These are phyloP conservation scores for Penicillium parvum DNA, from an alignment of 495 filamentous ascomycete genomes.

Conservation along the genomic window DNA sequence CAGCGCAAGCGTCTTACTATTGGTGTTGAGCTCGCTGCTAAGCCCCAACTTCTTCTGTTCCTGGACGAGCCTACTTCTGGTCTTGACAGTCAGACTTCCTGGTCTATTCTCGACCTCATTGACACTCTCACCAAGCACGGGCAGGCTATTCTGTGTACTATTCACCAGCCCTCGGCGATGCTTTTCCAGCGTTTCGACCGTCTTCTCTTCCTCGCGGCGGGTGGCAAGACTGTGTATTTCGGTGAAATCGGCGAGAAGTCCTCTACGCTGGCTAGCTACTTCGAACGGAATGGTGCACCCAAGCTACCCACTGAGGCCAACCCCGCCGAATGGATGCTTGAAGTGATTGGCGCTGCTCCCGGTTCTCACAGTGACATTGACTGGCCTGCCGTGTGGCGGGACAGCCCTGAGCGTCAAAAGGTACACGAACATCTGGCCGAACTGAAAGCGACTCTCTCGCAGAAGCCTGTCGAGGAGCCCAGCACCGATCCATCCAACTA, in stretches of 20 bases:
- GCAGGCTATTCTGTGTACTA: conserved; percentile 90
- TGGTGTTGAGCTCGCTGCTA: conserved; percentile 81
- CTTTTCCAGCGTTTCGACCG: conserved; percentile 94
- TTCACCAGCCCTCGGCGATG: conserved; percentile 93
- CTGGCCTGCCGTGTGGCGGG: conserved; percentile 78
- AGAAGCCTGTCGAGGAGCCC: conserved; percentile 33
- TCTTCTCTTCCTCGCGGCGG: conserved; percentile 75
- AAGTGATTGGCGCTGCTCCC: conserved; percentile 89
- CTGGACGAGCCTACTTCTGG: conserved; percentile 89
- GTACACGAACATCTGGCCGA: conserved; percentile 66
- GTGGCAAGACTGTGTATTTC: conserved; percentile 85
- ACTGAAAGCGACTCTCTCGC: conserved; percentile 57
- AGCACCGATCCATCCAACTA: conserved; percentile 29
- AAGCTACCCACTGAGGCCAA: conserved; percentile 70
- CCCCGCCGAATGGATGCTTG: conserved; percentile 95
- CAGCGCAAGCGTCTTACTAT: conserved; percentile 81
- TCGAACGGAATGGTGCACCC: conserved; percentile 71
- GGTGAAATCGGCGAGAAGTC: conserved; percentile 84
- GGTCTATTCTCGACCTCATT: conserved; percentile 80
- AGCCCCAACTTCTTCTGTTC: conserved; percentile 79
- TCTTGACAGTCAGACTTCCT: conserved; percentile 85
- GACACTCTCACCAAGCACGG: conserved; percentile 83
- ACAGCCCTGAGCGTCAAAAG: conserved; percentile 63
- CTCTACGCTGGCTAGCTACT: conserved; percentile 67
- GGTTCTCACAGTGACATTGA: conserved; percentile 71